phyloP scores from a whole-genome alignment of 176 grass and related monocot genomes.

The Raddia guianensis region DNA sequence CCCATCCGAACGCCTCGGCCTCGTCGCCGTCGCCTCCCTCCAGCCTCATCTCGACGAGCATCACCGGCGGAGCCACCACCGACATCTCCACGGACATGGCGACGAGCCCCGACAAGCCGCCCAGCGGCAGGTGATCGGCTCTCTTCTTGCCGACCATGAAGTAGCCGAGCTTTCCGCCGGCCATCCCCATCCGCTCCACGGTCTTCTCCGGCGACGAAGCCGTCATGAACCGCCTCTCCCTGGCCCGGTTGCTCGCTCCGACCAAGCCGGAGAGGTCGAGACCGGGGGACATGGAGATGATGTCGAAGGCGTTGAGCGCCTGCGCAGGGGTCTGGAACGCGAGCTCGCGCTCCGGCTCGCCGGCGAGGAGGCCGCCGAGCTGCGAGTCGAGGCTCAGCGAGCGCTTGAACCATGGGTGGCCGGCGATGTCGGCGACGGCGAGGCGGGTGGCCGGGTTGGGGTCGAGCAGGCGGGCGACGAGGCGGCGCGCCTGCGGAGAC shows the following conservation, averaged over 20 bases:
- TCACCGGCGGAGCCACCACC: constrained; percentile 59
- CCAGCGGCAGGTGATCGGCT: constrained; percentile 37
- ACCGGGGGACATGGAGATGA: constrained; percentile 77
- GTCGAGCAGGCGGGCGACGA: constrained; percentile 75
- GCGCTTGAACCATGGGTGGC: constrained; percentile 88
- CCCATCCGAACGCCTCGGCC: constrained; percentile 64
- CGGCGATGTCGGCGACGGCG: constrained; percentile 52
- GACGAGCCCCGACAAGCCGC: constrained; percentile 50
- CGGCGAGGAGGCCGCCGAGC: constrained; percentile 48
- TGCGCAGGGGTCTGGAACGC: constrained; percentile 39
- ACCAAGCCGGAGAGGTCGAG: constrained; percentile 81
- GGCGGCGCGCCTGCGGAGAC: constrained; percentile 55
- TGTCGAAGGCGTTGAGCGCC: constrained; percentile 79
- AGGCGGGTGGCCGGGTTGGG: constrained; percentile 80
- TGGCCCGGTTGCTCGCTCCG: constrained; percentile 41
- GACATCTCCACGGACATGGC: constrained; percentile 74
- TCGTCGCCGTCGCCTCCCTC: constrained; percentile 45
- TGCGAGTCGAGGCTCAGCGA: constrained; percentile 93
- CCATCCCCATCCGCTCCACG: constrained; percentile 57
- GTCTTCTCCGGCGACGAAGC: constrained; percentile 56
- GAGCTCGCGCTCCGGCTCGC: constrained; percentile 42
- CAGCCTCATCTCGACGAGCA: constrained; percentile 72
- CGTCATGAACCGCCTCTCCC: constrained; percentile 77
- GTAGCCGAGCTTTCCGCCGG: constrained; percentile 62
- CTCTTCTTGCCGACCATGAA: constrained; percentile 64